Evolutionary conservation across 306 rosid genomes (phyloP), one percentile per base, ranked within the genome.

Genomic region (Clitoria ternatea): DNA sequence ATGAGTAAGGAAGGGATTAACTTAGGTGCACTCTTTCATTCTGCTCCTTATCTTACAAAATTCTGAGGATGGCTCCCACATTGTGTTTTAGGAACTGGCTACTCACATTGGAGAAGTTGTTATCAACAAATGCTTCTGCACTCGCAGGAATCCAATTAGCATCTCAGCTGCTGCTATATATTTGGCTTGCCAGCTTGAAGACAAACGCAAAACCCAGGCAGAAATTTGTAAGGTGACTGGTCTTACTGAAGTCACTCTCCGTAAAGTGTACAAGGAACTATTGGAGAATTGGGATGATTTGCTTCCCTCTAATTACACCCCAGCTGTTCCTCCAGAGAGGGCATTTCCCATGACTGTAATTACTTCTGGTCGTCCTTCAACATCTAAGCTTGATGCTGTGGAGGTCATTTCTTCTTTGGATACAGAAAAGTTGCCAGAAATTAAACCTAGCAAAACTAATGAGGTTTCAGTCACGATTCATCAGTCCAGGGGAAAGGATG

Each of bases 81-180:
- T 61, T 39, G 62, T 37, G 9, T 83, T 84, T 71, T 39, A 87
- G 99, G 97, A 89, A 83, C 84, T 94, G 75, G 97, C 97, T 26
- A 91, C 99, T 70, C 99, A 91, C 76, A 90, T 94, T 18, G 97
- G 97, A 53, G 97, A 94, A 79, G 97, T 91, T 6, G 99, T 94
- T 75, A 91, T 94, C 84, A 94, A 94, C 84, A 91, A 94, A 83
- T 94, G 99, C 88, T 94, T 94, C 86, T 94, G 99, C 88, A 94
- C 97, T 43, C 90, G 97, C 63, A 83, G 96, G 63, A 94, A 86
- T 72, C 99, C 99, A 29, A 94, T 94, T 57, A 94, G 99, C 85
- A 94, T 94, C 69, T 94, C 96, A 4, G 99, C 96, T 1, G 97
- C 96, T 24, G 97, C 99, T 12, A 94, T 94, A 77, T 94, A 94